Evolutionary conservation across 108 stramenopile species (phyloP), one percentile per base, ranked within the genome.

Genomic region (Cyclotella atomus): DNA sequence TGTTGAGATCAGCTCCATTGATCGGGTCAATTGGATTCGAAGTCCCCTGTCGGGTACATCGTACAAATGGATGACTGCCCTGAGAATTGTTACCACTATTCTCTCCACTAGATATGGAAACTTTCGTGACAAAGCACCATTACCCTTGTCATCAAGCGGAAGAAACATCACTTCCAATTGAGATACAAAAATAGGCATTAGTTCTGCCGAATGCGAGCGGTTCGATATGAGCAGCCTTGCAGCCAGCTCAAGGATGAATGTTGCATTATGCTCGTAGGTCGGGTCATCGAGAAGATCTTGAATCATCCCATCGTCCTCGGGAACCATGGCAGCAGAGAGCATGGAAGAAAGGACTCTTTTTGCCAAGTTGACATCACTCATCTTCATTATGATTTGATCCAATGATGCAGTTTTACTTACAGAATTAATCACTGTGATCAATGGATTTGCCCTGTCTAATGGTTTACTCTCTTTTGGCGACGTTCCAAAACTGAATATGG

Each of bases 71-170:
- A 93, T 91, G 74, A 83, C 81, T 6, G 88, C 81, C 15, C 92
- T 75, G 3, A 93, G 57, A 43, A 93, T 87, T 9, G 92, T 89
- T 7, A 91, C 87, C 41, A 89, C 83, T 17, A 89, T 76, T 34
- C 92, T 66, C 63, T 93, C 92, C 24, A 89, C 70, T 29, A 93
- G 46, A 63, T 90, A 93, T 47, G 92, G 92, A 61, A 79, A 79
- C 25, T 72, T 79, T 8, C 72, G 34, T 3, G 65, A 71, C 35
- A 79, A 54, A 30, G 68, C 62, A 19, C 43, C 66, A 21, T 59
- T 64, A 55, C 46, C 41, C 5, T 55, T 23, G 43, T 60, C 71
- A 16, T 59, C 12, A 19, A 57, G 49, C 20, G 53, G 67, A 56
- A 56, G 38, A 50, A 83, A 59, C 0, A 93, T 35, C 10, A 73